Evolutionary conservation across 108 stramenopile genomes (phyloP).

Genomic region (Seminavis robusta): DNA sequence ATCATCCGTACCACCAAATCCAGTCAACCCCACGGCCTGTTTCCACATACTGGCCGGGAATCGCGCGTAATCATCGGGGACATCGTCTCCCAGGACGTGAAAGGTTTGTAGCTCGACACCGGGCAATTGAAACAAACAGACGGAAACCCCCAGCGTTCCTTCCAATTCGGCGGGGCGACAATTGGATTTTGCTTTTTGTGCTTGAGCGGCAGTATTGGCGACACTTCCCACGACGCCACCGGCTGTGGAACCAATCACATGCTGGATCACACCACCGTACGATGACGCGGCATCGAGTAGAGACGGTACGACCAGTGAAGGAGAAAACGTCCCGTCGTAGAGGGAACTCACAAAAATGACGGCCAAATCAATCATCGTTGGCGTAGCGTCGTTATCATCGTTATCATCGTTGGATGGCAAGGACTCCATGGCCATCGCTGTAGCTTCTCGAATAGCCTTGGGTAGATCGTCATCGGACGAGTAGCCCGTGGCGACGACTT

Average conservation of each 20-base stretch:
- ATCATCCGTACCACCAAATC: slow-evolving; percentile 4
- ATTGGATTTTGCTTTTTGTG: too few species aligned
- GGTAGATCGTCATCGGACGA: slow-evolving; percentile 48
- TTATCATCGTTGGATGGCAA: slow-evolving; percentile 30
- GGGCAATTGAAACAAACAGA: slow-evolving; percentile 63
- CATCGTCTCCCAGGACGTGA: slow-evolving; percentile 53
- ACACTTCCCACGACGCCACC: slow-evolving; percentile 66
- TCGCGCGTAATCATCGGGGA: slow-evolving; percentile 53
- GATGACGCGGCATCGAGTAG: slow-evolving; percentile 27
- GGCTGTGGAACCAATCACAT: slow-evolving; percentile 65
- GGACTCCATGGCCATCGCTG: slow-evolving; percentile 34
- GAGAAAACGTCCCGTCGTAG: slow-evolving; percentile 56
- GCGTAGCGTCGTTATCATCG: too few species aligned
- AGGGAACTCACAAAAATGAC: slow-evolving; percentile 55
- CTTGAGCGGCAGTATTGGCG: slow-evolving; percentile 1
- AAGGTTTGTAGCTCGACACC: slow-evolving; percentile 61
- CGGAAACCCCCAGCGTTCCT: slow-evolving; percentile 58
- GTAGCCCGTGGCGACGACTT: slow-evolving; percentile 67
- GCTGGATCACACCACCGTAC: slow-evolving; percentile 32
- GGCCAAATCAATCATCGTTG: slow-evolving; percentile 46
- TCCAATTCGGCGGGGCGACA: slow-evolving; percentile 61
- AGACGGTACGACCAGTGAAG: slow-evolving; percentile 36
- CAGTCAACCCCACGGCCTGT: slow-evolving; percentile 32
- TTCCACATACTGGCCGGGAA: slow-evolving; percentile 35
- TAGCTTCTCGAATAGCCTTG: slow-evolving; percentile 57